Evolutionary conservation across 192 early-diverging fungal genomes (phyloP).

Genomic region (Backusella australiensis): DNA sequence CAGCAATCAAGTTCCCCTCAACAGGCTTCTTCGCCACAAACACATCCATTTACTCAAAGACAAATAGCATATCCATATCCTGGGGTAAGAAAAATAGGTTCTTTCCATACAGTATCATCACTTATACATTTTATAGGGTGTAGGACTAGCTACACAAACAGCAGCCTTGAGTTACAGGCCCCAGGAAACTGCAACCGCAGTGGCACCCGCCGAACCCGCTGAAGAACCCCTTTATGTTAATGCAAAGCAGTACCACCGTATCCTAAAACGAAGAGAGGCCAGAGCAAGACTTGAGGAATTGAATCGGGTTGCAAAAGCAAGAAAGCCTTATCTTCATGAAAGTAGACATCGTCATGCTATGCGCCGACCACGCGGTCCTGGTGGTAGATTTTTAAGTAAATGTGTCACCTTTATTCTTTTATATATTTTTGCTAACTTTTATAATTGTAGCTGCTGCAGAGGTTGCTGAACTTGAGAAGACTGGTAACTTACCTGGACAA

Average conservation of each 20-base stretch:
- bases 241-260: slow-evolving; percentile 97
- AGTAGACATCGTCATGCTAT: slow-evolving; percentile 97
- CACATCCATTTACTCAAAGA: background rate
- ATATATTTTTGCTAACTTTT: background rate
- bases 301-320: slow-evolving; percentile 67
- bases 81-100: background rate
- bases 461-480: slow-evolving; percentile 58
- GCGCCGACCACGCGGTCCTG: slow-evolving; percentile 94
- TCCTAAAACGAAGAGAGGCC: slow-evolving; percentile 90
- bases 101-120: background rate
- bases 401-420: background rate
- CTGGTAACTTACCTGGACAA: slow-evolving; percentile 16
- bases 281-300: slow-evolving; percentile 80
- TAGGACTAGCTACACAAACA: background rate
- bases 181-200: background rate
- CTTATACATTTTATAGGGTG: background rate
- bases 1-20: background rate
- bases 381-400: slow-evolving; percentile 87
- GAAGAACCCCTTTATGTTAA: slow-evolving; percentile 94
- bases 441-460: slow-evolving; percentile 58
- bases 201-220: background rate
- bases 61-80: background rate
- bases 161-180: background rate
- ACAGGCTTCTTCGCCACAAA: background rate
- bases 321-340: slow-evolving; percentile 96